Percentiles rank a stretch among this genome's conserved stretches.
These are phyloP conservation scores for Hydnum rufescens DNA, from an alignment of 768 basidiomycete genomes.

Conservation along the genomic window DNA sequence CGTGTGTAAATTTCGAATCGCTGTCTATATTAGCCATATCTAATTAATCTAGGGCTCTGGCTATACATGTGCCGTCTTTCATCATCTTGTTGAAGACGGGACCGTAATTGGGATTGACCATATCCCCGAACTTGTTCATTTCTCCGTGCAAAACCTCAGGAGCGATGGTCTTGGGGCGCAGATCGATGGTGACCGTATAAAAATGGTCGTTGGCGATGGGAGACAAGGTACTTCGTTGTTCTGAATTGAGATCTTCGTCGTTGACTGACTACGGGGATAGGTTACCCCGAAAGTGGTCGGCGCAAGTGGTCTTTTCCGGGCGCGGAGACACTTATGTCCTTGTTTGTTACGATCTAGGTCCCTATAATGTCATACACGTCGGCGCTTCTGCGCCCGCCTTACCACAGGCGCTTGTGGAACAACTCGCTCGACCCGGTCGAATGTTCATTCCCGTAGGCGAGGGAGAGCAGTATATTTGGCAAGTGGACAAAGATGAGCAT, in stretches of 20 bases:
- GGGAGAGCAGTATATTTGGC: slow-evolving; percentile 36
- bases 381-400: slow-evolving; percentile 73
- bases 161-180: slow-evolving; percentile 41
- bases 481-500: slow-evolving; percentile 56
- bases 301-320: neutral
- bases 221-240: slow-evolving; percentile 31
- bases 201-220: slow-evolving; percentile 61
- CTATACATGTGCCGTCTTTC: slow-evolving; percentile 65
- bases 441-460: slow-evolving; percentile 90
- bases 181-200: slow-evolving; percentile 34
- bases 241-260: no score
- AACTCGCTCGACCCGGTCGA: slow-evolving; percentile 51
- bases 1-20: neutral
- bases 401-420: slow-evolving; percentile 52
- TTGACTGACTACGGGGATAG: no score
- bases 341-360: slow-evolving; percentile 24
- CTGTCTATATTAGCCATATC: neutral
- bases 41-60: slow-evolving; percentile 36
- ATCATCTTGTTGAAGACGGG: slow-evolving; percentile 44
- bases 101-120: slow-evolving; percentile 85
- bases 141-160: slow-evolving; percentile 47
- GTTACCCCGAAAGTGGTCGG: slow-evolving; percentile 12
- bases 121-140: slow-evolving; percentile 52
- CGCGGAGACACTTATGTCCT: neutral
- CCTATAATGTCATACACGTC: slow-evolving; percentile 78